Evolutionary conservation across 75 land plant genomes (phyloP).

Genomic region (Isoetes taiwanensis): DNA sequence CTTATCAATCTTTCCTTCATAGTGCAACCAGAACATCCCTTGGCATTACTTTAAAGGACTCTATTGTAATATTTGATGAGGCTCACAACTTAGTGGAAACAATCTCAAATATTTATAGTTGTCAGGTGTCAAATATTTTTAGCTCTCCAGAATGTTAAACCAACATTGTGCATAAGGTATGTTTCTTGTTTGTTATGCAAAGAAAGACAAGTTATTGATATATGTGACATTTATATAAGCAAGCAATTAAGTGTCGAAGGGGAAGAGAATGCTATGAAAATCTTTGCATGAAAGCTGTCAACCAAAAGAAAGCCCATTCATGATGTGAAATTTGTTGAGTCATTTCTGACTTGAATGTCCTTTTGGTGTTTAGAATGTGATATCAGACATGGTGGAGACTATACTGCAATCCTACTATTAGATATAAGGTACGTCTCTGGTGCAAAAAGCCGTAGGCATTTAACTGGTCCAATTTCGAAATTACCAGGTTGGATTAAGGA

Average conservation of each 20-base stretch:
- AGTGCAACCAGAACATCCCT: constrained; percentile 74
- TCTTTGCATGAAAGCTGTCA: constrained; percentile 98
- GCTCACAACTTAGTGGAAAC: constrained; percentile 95
- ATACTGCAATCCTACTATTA: constrained; percentile 81
- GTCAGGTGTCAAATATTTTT: constrained; percentile 67
- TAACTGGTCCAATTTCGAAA: constrained; percentile 56
- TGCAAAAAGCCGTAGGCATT: constrained; percentile 18
- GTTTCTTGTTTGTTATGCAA: too few relatives aligned
- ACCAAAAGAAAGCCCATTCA: constrained; percentile 89
- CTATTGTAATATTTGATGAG: constrained; percentile 77
- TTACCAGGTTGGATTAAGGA: constrained; percentile 89
- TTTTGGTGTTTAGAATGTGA: too few relatives aligned
- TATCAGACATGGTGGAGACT: constrained; percentile 83
- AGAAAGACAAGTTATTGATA: too few relatives aligned
- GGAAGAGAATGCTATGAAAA: constrained; percentile 93
- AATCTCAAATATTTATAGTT: constrained; percentile 67
- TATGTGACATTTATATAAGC: too few relatives aligned
- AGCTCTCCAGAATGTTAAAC: too few relatives aligned
- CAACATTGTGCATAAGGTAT: constrained; percentile 86
- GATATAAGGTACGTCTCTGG: constrained; percentile 59
- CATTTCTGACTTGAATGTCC: too few relatives aligned
- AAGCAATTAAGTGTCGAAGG: too few relatives aligned
- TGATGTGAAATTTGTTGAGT: too few relatives aligned
- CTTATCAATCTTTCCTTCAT: constrained; percentile 83
- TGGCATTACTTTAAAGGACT: constrained; percentile 66